phyloP scores from a whole-genome alignment of 2,329 filamentous ascomycete species.

The Hypoxylon rubiginosum region DNA sequence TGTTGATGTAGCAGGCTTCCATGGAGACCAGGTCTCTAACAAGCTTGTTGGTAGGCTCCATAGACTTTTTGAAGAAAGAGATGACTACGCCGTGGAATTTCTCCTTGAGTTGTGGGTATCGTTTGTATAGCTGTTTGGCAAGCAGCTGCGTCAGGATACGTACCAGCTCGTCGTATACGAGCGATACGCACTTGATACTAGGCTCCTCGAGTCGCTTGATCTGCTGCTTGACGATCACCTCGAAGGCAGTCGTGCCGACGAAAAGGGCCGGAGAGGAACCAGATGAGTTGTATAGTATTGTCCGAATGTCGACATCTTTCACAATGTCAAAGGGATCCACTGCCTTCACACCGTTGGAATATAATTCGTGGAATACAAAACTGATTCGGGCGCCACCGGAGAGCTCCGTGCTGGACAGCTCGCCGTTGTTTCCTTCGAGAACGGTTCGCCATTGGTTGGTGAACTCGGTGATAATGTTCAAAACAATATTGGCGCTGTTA shows the following conservation, averaged over 20 bases:
- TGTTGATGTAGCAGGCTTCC: slow-evolving; percentile 99
- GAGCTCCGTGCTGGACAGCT: slow-evolving; percentile 92
- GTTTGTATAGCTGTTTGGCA: slow-evolving; percentile 87
- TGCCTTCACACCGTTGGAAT: slow-evolving; percentile 96
- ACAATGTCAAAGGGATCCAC: slow-evolving; percentile 97
- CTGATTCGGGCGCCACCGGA: slow-evolving; percentile 98
- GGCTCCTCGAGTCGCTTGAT: slow-evolving; percentile 97
- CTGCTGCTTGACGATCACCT: slow-evolving; percentile 98
- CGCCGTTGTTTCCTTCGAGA: slow-evolving; percentile 95
- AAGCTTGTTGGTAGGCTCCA: slow-evolving; percentile 98
- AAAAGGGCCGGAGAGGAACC: slow-evolving; percentile 96
- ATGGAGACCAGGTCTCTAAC: slow-evolving; percentile 93
- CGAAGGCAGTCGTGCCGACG: slow-evolving; percentile 97
- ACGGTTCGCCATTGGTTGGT: slow-evolving; percentile 98
- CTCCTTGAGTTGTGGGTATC: slow-evolving; percentile 96
- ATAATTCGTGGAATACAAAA: slow-evolving; percentile 99
- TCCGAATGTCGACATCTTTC: slow-evolving; percentile 97
- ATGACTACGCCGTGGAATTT: slow-evolving; percentile 96
- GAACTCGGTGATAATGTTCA: slow-evolving; percentile 99
- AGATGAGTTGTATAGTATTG: slow-evolving; percentile 98
- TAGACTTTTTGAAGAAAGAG: slow-evolving; percentile 95
- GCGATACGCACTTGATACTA: slow-evolving; percentile 94
- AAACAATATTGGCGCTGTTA: slow-evolving; percentile 94
- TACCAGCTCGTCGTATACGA: slow-evolving; percentile 97
- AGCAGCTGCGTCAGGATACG: slow-evolving; percentile 93